Base-by-base conservation (phyloP, 2,329 filamentous ascomycete genomes). In the Fusarium papillatum region DNA sequence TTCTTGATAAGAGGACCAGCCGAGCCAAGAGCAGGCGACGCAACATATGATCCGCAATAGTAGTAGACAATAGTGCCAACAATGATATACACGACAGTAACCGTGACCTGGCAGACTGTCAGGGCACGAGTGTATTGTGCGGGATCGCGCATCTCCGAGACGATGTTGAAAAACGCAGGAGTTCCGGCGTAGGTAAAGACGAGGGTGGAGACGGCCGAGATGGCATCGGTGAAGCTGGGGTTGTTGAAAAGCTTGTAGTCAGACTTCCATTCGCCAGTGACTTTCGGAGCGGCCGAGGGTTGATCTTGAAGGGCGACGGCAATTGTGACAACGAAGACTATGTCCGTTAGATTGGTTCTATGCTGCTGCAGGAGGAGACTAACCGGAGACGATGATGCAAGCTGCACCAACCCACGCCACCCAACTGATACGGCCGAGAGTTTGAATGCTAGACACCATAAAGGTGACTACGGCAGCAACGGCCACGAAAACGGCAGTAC, bases 1-100 rank as follows among this genome's bases (percentile, higher is more conserved):
- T 84, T 87, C 80, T 87, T 87, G 63, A 86, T 80, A 1, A 77
- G 64, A 0, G 55, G 13, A 2, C 86, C 86, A 0, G 85, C 86
- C 29, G 84, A 86, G 3, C 86, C 87, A 5, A 88, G 82, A 9
- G 86, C 85, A 0, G 86, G 86, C 0, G 85, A 86, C 0, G 86
- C 83, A 2, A 88, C 85, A 70, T 83, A 86, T 0, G 83, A 85
- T 0, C 86, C 86, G 70, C 84, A 86, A 71, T 80, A 87, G 67
- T 84, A 84, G 78, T 87, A 87, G 9, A 88, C 82, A 0, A 87
- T 83, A 6, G 80, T 72, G 14, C 78, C 78, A 7, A 85, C 80
- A 5, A 78, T 65, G 26, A 80, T 63, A 39, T 83, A 84, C 9
- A 80, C 81, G 7, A 81, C 57, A 13, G 81, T 75, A 1, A 84